Evolutionary conservation across 2,329 filamentous ascomycete genomes (phyloP), one percentile per base, ranked within the genome.

Genomic region (Curvularia sp.): DNA sequence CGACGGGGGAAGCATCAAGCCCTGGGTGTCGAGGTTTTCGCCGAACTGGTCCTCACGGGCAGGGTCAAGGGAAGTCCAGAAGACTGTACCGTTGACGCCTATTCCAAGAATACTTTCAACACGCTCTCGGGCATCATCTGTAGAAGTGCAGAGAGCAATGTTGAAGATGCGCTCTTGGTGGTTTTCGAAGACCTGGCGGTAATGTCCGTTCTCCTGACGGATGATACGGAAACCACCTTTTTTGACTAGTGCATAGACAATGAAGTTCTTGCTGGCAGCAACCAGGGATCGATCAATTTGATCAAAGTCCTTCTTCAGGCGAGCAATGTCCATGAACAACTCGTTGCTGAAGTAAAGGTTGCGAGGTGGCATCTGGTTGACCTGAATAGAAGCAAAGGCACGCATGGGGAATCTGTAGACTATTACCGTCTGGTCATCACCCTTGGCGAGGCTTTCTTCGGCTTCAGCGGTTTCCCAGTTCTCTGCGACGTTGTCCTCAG

Each of bases 351-450:
- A 89, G 50, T 83, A 79, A 3, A 89, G 84, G 78, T 59, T 83
- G 78, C 60, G 83, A 78, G 64, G 85, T 81, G 74, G 87, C 82
- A 79, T 78, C 41, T 75, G 74, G 71, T 84, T 77, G 68, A 98
- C 86, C 12, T 86, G 88, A 73, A 99, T 95, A 20, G 93, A 90
- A 65, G 96, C 93, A 84, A 96, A 99, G 4, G 95, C 95, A 77
- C 90, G 92, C 89, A 99, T 92, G 15, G 95, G 95, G 77, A 99
- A 97, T 77, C 96, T 96, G 81, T 91, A 95, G 47, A 98, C 93
- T 74, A 86, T 89, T 65, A 97, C 87, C 26, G 88, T 84, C 46
- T 86, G 78, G 51, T 87, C 84, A 58, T 88, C 87, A 66, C 89
- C 88, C 75, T 92, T 90, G 33, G 86, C 85, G 47, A 72, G 86